Percentiles rank a stretch among this genome's conserved stretches.
These are phyloP conservation scores for Pseudocercospora pini-densiflorae DNA, from an alignment of 2,329 filamentous ascomycete genomes.

Conservation along the genomic window DNA sequence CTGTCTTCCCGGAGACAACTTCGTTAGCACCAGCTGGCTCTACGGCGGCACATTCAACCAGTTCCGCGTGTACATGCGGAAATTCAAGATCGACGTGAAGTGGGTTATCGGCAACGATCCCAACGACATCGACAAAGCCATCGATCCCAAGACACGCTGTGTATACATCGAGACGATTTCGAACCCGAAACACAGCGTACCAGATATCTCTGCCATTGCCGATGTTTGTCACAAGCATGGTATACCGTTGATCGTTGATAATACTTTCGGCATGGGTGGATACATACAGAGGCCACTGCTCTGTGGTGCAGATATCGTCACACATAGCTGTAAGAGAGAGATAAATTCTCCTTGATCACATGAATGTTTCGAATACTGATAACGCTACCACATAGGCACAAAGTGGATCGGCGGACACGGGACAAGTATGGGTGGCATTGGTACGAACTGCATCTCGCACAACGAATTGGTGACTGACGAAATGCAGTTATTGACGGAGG, in stretches of 20 bases:
- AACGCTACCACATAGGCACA: conserved; percentile 20
- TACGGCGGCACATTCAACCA: conserved; percentile 5
- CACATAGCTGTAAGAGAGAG: conserved; percentile 26
- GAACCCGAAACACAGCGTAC: conserved; percentile 4
- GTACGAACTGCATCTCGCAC: conserved; percentile 14
- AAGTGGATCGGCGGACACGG: conserved; percentile 42
- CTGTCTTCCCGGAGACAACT: conserved; percentile 3
- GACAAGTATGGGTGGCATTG: conserved; percentile 36
- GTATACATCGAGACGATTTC: conserved; percentile 5
- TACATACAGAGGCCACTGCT: conserved; percentile 31
- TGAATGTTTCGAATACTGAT: neutral
- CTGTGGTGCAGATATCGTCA: conserved; percentile 37
- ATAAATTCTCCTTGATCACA: too few species aligned
- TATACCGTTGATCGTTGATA: conserved; percentile 30
- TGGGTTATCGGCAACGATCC: conserved; percentile 3
- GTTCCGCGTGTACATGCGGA: neutral
- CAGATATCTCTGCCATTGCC: conserved; percentile 4
- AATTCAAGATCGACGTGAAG: neutral
- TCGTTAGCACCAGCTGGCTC: neutral
- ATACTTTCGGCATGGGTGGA: conserved; percentile 37
- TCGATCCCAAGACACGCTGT: neutral
- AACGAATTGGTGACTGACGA: neutral
- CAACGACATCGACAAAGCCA: neutral
- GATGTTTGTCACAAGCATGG: conserved; percentile 2
- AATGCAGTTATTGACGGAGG: conserved; percentile 31